Evolutionary conservation across 306 rosid species (phyloP).

Genomic region (Inga laurina): DNA sequence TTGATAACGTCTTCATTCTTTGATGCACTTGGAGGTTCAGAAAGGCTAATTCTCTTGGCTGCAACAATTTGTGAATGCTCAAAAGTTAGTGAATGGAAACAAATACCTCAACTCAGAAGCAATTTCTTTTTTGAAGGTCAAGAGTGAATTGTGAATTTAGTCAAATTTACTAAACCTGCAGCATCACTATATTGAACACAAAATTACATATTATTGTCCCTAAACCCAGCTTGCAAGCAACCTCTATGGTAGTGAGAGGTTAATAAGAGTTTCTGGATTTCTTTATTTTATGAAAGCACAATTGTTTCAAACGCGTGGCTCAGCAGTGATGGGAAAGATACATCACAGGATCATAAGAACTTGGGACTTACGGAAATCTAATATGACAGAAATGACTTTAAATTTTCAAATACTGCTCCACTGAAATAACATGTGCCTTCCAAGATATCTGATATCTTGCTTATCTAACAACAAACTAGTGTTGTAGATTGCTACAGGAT

Average conservation of each 20-base stretch:
- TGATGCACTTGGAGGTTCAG: slow-evolving; percentile 26
- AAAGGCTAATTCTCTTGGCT: slow-evolving; percentile 41
- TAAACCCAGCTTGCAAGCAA: not conserved
- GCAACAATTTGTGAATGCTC: slow-evolving; percentile 29
- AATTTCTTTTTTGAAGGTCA: slow-evolving; percentile 5
- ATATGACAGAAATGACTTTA: not conserved
- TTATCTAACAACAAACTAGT: not conserved
- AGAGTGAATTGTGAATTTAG: not conserved
- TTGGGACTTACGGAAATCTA: not conserved
- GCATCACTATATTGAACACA: not conserved
- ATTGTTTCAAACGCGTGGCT: not conserved
- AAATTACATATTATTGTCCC: not conserved
- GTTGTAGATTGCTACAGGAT: not conserved
- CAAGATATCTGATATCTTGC: not conserved
- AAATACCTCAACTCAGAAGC: not conserved
- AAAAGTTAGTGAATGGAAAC: slow-evolving; percentile 12
- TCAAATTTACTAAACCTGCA: not conserved
- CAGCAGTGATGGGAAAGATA: not conserved
- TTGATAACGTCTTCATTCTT: slow-evolving; percentile 46
- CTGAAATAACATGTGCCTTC: not conserved
- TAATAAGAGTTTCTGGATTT: not conserved
- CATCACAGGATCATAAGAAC: not conserved
- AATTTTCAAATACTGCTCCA: not conserved
- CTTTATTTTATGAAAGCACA: not conserved
- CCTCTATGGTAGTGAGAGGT: not conserved